Conservation (phyloP, 306 rosid species). For the Trifolium repens region DNA sequence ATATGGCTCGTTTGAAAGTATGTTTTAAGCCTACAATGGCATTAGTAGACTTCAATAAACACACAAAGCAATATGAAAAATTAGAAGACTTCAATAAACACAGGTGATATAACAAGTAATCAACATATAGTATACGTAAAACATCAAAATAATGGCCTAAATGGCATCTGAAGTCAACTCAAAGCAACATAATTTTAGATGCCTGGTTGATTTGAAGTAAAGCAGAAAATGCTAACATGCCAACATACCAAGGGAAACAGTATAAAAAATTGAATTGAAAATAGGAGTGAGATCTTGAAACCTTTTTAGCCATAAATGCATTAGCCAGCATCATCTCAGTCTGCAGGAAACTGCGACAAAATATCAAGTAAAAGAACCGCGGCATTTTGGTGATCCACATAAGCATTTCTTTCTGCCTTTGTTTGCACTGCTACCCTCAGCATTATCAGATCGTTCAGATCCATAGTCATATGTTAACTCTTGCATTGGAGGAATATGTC, state of each 20-base stretch:
- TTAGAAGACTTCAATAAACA: slow-evolving; percentile 1
- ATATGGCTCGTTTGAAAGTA: too few relatives aligned
- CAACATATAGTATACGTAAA: slow-evolving; percentile 7
- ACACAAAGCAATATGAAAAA: background rate
- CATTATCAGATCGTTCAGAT: slow-evolving; percentile 37
- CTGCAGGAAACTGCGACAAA: slow-evolving; percentile 21
- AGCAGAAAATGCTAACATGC: slow-evolving; percentile 24
- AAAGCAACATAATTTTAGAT: slow-evolving; percentile 1
- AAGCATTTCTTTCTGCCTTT: slow-evolving; percentile 62
- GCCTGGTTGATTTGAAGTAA: slow-evolving; percentile 9
- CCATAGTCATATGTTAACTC: slow-evolving; percentile 81
- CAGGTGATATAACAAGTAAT: background rate
- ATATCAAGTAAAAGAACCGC: slow-evolving; percentile 57
- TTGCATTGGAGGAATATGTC: slow-evolving; percentile 71
- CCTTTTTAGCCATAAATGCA: slow-evolving; percentile 38
- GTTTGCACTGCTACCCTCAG: slow-evolving; percentile 44
- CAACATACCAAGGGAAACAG: slow-evolving; percentile 15
- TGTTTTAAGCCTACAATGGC: background rate
- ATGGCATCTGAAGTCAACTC: slow-evolving; percentile 32
- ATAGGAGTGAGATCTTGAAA: slow-evolving; percentile 30
- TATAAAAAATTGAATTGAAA: slow-evolving; percentile 8
- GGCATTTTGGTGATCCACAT: slow-evolving; percentile 60
- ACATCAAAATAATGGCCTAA: background rate
- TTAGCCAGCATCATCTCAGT: slow-evolving; percentile 40
- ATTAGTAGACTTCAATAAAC: slow-evolving; percentile 4